phyloP scores from a whole-genome alignment of 257 asterid species.

The Capsicum rhomboideum region DNA sequence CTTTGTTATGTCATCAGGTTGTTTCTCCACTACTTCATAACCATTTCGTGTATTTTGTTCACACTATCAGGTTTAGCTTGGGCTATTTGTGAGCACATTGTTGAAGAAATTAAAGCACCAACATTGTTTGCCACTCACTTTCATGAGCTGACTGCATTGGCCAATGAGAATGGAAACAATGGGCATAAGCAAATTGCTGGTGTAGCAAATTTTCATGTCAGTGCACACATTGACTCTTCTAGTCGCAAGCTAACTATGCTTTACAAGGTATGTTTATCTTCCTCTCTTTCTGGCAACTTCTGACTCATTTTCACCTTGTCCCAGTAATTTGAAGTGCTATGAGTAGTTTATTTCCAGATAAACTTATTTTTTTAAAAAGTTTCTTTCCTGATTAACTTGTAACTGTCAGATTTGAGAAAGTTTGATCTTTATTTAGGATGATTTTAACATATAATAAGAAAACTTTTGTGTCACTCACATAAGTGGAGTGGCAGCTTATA shows the following conservation, averaged over 20 bases:
- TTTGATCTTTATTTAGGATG: neutral
- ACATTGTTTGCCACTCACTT: constrained; percentile 96
- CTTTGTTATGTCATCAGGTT: neutral
- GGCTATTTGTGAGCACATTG: constrained; percentile 96
- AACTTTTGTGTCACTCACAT: neutral
- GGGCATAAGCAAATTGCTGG: constrained; percentile 44
- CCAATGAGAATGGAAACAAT: constrained; percentile 36
- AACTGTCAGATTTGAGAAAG: neutral
- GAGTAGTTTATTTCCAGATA: neutral
- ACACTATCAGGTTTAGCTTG: constrained; percentile 74
- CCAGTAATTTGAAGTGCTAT: neutral
- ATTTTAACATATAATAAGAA: neutral
- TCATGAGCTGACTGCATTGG: constrained; percentile 92
- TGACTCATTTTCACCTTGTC: neutral
- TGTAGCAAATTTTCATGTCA: constrained; percentile 87
- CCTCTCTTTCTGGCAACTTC: constrained; percentile 10
- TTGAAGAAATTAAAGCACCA: constrained; percentile 78
- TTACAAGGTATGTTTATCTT: constrained; percentile 53
- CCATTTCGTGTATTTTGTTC: neutral
- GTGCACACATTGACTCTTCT: constrained; percentile 86
- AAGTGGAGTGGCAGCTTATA: neutral
- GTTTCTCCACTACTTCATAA: neutral
- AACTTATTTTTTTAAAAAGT: neutral
- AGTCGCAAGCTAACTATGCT: constrained; percentile 96
- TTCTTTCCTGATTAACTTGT: neutral